Evolutionary conservation across 208 protist genomes (phyloP), one percentile per base, ranked within the genome.

Genomic region (Blastocrithidia nonstop): DNA sequence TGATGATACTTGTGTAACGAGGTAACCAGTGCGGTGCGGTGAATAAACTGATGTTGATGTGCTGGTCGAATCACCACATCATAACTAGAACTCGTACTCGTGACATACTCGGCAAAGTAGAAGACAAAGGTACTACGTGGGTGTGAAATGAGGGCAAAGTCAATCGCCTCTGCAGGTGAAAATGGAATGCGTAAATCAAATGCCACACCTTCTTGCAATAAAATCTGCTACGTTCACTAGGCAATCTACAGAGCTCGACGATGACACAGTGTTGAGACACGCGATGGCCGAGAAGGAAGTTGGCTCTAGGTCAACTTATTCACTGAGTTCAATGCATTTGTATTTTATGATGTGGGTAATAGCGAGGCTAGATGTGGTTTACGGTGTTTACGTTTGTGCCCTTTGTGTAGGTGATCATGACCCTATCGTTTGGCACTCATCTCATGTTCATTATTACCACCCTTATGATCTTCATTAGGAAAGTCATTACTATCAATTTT

Each of bases 101-200:
- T 85, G 4, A 63, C 57, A 66, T 85, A 92, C 50, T 92, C 83
- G 26, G 73, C 71, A 54, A 87, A 88, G 59, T 84, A 92, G 45
- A 92, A 92, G 40, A 92, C 75, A 64, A 92, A 92, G 3, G 77
- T 82, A 28, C 57, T 73, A 29, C 60, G 59, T 9, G 71, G 75
- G 47, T 77, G 71, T 21, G 78, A 28, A 11, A 86, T 47, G 23
- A 92, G 35, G 27, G 67, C 75, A n/a, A 92, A 57, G 42, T 92
- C 83, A 1, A 92, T 64, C 1, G 67, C 64, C 39, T 88, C 78
- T 3, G 77, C 78, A 3, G 83, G 83, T 24, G 57, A 71, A 54
- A 78, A 82, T 11, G 65, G 73, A 19, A 92, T 62, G 6, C 43
- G 48, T 23, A 52, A 61, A 40, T 15, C 29, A 35, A 15, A 35